These are phyloP conservation scores for Colletotrichum truncatum DNA, from an alignment of 2,329 filamentous ascomycete genomes.

Conservation along the genomic window DNA sequence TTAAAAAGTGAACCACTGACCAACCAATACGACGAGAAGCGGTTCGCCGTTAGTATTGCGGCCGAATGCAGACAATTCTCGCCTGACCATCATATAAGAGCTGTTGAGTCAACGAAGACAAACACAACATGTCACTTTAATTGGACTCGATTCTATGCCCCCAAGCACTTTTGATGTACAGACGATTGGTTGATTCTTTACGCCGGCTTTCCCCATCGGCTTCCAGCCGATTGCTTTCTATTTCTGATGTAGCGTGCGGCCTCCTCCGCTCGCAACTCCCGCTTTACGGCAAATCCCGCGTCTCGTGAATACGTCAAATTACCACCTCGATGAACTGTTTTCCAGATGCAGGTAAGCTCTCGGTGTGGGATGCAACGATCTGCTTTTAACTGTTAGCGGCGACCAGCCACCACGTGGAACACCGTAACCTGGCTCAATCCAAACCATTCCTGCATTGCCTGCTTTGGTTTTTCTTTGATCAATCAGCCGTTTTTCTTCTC, in stretches of 20 bases:
- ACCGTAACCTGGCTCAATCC: not conserved
- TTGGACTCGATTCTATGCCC: not conserved
- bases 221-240: not conserved
- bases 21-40: not conserved
- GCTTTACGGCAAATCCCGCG: not conserved
- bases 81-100: not conserved
- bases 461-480: not conserved
- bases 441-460: not conserved
- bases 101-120: not conserved
- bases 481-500: too few species aligned
- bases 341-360: not conserved
- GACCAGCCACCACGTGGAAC: slow-evolving; percentile 28
- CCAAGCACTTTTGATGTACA: not conserved
- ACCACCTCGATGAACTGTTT: too few species aligned
- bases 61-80: slow-evolving; percentile 5
- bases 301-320: slow-evolving; percentile 11
- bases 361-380: slow-evolving; percentile 17
- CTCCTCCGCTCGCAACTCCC: not conserved
- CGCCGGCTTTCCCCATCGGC: not conserved
- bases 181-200: not conserved
- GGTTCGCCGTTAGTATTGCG: slow-evolving; percentile 2
- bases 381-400: slow-evolving; percentile 4
- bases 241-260: not conserved
- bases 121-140: not conserved
- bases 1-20: not conserved